Evolutionary conservation across 2,329 filamentous ascomycete genomes (phyloP), one percentile per base, ranked within the genome.

Genomic region (Didymella keratinophila): DNA sequence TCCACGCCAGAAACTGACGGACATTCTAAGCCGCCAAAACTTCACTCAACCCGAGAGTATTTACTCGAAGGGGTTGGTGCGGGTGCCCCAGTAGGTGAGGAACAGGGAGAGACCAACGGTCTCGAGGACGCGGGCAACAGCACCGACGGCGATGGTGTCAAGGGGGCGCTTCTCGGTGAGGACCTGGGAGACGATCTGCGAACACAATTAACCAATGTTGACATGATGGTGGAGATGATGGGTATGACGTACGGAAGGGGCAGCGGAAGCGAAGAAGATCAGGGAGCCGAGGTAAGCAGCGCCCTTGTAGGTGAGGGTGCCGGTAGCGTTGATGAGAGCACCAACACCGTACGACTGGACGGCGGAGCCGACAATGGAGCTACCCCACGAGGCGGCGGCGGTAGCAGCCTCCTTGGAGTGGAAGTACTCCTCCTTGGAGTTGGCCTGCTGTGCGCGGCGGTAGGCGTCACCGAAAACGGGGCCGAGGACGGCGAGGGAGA

Each of bases 31-130:
- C 65, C 60, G 50, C 57, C 62, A 64, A 63, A 63, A 66, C 64
- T 63, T 68, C 61, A 63, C 56, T 62, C 36, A 53, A 37, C 52
- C 60, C 57, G 36, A 41, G 57, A 70, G 53, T 62, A 54, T 66
- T 84, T 90, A 93, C 75, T 93, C 87, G 79, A 97, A 96, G 61
- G 92, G 92, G 83, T 93, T 94, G 81, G 92, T 95, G 76, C 91
- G 89, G 74, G 94, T 97, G 74, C 94, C 94, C 94, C 94, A 98
- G 90, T 92, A 98, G 76, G 92, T 97, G 71, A 98, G 84, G 86
- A 98, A 92, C 73, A 97, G 78, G 64, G 90, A 93, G 58, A 98
- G 86, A 65, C 94, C 95, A 60, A 98, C 87, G 3, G 95, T 97
- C 87, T 98, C 95, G 70, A 97, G 86, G 70, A 95, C 82, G 81